Percentiles rank a stretch among this genome's conserved stretches.
Conservation (phyloP, 805 yeast genomes). For the Candida piceae region DNA sequence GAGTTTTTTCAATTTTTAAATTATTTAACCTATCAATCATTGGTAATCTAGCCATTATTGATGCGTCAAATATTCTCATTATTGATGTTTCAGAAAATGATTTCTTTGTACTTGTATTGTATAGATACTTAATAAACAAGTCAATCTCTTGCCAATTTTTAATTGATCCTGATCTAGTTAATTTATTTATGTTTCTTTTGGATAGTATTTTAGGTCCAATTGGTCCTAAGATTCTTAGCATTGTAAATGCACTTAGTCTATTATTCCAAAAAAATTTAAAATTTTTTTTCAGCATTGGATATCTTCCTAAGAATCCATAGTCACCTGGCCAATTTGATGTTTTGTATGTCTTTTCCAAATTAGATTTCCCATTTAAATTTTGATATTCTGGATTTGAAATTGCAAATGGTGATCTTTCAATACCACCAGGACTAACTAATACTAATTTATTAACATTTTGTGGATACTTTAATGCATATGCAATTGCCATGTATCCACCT, state of each 20-base stretch:
- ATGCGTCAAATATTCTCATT: slow-evolving; percentile 47
- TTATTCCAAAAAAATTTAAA: slow-evolving; percentile 35
- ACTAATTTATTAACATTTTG: slow-evolving; percentile 47
- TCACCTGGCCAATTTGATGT: slow-evolving; percentile 41
- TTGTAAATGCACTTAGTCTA: slow-evolving; percentile 41
- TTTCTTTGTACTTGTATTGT: slow-evolving; percentile 26
- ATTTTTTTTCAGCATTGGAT: slow-evolving; percentile 35
- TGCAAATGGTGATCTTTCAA: slow-evolving; percentile 64
- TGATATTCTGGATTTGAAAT: slow-evolving; percentile 36
- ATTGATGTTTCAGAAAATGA: slow-evolving; percentile 34
- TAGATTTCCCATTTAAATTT: slow-evolving; percentile 3
- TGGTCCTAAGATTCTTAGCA: slow-evolving; percentile 43
- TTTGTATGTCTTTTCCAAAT: slow-evolving; percentile 11
- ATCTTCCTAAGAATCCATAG: slow-evolving; percentile 42
- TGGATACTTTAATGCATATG: slow-evolving; percentile 59
- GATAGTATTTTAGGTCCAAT: slow-evolving; percentile 29
- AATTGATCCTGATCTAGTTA: slow-evolving; percentile 24
- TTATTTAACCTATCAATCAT: slow-evolving; percentile 49
- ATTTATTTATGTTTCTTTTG: slow-evolving; percentile 24
- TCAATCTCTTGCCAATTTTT: slow-evolving; percentile 23
- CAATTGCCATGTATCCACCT: slow-evolving; percentile 70
- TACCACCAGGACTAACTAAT: slow-evolving; percentile 73
- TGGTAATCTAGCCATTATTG: slow-evolving; percentile 63
- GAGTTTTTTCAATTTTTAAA: slow-evolving; percentile 29
- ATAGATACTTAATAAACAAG: slow-evolving; percentile 29